Base-by-base conservation (phyloP, 768 basidiomycete genomes). In the Calocera cornea region DNA sequence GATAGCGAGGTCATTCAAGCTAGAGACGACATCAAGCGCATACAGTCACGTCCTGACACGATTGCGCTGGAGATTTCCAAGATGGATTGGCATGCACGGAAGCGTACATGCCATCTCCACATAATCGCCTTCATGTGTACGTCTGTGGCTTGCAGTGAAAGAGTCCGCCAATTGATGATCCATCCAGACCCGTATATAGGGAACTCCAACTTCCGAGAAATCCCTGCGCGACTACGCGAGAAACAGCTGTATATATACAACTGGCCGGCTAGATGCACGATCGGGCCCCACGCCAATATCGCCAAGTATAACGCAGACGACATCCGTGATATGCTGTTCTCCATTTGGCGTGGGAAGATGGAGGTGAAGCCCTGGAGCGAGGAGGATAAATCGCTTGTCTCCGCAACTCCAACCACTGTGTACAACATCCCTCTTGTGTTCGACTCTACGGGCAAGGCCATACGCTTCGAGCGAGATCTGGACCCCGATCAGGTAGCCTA, bases 81-180 rank as follows among this genome's bases (percentile, higher is more conserved):
- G 70, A 72, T 90, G 44, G 82, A 84, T 69, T 90, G 87, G 87
- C 17, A 31, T 38, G 33, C 22, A n/a, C 63, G 60, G 34, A 67
- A 31, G 64, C 41, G 54, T 44, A 17, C 36, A 54, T 38, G 54
- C 54, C 54, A 60, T 60, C 54, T 60, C 31, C 54, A 60, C 54
- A 60, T 60, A 11, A 60, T 60, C 54, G 54, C 54, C 16, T 60
- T 60, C 31, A 29, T 60, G 54, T 60, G 54, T 60, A 60, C 2
- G 54, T 33, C 8, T 16, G 10, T 12, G 10, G 10, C 31, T 27
- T 31, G 2, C 31, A 11, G 11, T 5, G 16, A 5, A 2, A 29
- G 24, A 12, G n/a, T n/a, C n/a, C 14, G 10, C 24, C 11, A 10
- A 5, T 16, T 60, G 11, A 60, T 27, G 2, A 5, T 60, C 24